Base-by-base conservation (phyloP, 2,329 filamentous ascomycete species). In the Sarocladium kiliense region DNA sequence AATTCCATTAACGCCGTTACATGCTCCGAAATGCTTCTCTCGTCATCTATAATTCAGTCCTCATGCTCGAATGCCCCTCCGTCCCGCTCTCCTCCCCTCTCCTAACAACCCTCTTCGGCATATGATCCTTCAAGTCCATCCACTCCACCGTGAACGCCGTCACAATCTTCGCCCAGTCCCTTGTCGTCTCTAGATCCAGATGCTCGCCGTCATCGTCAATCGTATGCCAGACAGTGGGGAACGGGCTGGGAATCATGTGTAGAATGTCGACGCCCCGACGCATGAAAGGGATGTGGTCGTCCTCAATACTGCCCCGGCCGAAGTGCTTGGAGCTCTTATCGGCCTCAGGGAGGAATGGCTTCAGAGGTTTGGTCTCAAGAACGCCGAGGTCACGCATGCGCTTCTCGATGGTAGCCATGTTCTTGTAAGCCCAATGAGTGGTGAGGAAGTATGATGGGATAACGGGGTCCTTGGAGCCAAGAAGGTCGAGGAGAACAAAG, bases 261-360 rank as follows among this genome's bases (percentile, higher is more conserved):
- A 99, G 70, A 16, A 97, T 79, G 26, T 95, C 87, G 0, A 97
- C 93, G 1, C 94, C 94, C 34, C 90, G 82, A 34, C 75, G 75
- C 78, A 97, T 84, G 64, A 99, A 99, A 1, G 94, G 94, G 4
- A 97, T 70, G 68, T 99, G 94, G 65, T 99, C 94, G 66, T 99
- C 94, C 59, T 85, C 78, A 10, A 96, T 82, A 57, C 71, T 84
- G 45, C 68, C 77, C 54, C 65, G 67, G 41, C 59, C 71, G 63
- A 89, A 79, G 32, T 73, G 68, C 50, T 75, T 65, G 1, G 68
- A 59, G 23, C 66, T 67, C 68, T 86, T 89, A 19, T 77, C 73
- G 1, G 73, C 66, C 41, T 95, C 87, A 6, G 79, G 73, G 3
- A 97, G 74, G 66, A 96, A 96, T 0, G 71, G 67, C 1, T 47